Percentiles rank a stretch among this genome's conserved stretches.
phyloP scores from a whole-genome alignment of 2,329 filamentous ascomycete genomes.

The Colletotrichum aenigma region DNA sequence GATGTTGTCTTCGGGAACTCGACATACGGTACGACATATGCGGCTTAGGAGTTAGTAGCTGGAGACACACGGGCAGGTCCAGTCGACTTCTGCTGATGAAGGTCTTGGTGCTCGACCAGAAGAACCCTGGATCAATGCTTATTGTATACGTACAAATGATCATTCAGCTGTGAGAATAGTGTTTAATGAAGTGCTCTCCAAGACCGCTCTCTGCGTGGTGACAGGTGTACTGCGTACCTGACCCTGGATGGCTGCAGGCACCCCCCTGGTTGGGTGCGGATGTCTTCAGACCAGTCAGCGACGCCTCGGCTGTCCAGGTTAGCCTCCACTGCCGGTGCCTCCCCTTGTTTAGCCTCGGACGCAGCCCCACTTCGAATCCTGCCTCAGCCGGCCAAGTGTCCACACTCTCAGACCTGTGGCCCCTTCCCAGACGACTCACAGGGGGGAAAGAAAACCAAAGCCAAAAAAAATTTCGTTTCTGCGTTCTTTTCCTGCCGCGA shows the following conservation, averaged over 20 bases:
- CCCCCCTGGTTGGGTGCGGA: not conserved
- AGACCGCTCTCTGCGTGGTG: not conserved
- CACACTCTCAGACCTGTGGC: conserved; percentile 2
- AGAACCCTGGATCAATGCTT: not conserved
- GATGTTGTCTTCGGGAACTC: conserved; percentile 43
- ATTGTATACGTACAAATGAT: not conserved
- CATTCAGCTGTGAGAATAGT: not conserved
- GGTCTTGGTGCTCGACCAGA: not conserved
- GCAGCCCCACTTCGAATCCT: not conserved
- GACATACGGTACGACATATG: conserved; percentile 39
- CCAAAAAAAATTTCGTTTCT: conserved; percentile 8
- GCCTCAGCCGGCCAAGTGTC: not conserved
- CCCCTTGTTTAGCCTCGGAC: conserved; percentile 7
- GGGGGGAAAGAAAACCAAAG: not conserved
- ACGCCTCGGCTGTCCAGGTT: not conserved
- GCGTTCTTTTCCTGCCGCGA: not conserved
- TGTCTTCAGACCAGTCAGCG: not conserved
- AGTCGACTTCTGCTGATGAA: not conserved
- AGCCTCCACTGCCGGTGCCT: not conserved
- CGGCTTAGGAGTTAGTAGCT: not conserved
- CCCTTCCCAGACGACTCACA: not conserved
- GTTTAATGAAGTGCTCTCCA: not conserved
- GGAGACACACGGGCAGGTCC: not conserved
- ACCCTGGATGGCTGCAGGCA: conserved; percentile 1
- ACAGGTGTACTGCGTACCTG: not conserved